These are phyloP conservation scores for Lentinula guzmanii DNA, from an alignment of 768 basidiomycete species.

Conservation along the genomic window DNA sequence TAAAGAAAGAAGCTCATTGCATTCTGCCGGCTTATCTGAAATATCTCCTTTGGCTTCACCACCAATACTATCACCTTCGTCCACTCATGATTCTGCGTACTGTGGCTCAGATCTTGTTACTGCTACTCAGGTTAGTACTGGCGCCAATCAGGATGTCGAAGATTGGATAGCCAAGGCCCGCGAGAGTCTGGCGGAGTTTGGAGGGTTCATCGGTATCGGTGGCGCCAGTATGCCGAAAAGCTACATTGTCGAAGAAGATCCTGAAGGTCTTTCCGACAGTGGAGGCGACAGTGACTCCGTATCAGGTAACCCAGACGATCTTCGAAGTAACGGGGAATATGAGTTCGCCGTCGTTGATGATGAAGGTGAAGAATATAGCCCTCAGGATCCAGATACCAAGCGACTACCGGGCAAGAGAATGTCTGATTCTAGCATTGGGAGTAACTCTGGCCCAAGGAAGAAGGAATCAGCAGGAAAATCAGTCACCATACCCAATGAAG, in stretches of 20 bases:
- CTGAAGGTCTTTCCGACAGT: conserved; percentile 32
- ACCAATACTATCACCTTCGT: conserved; percentile 5
- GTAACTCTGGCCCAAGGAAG: conserved; percentile 28
- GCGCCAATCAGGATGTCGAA: conserved; percentile 52
- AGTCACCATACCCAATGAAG: conserved; percentile 53
- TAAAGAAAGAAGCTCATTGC: conserved; percentile 15
- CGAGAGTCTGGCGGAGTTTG: conserved; percentile 62
- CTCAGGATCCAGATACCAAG: background rate
- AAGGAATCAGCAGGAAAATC: conserved; percentile 37
- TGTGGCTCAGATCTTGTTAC: conserved; percentile 8
- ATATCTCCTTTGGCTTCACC: conserved; percentile 19
- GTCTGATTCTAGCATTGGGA: conserved; percentile 35
- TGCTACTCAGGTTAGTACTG: conserved; percentile 21
- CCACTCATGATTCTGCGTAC: conserved; percentile 4
- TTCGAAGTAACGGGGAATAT: conserved; percentile 16
- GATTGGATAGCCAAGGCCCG: conserved; percentile 77
- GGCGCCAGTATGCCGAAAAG: conserved; percentile 48
- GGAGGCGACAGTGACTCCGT: conserved; percentile 31
- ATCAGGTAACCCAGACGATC: conserved; percentile 11
- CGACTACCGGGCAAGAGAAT: conserved; percentile 10
- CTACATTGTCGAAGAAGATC: conserved; percentile 43
- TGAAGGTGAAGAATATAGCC: conserved; percentile 31
- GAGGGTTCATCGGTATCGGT: conserved; percentile 57
- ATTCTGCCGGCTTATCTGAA: conserved; percentile 24
- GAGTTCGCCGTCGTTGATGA: conserved; percentile 35